Evolutionary conservation across 2,329 filamentous ascomycete species (phyloP).

Genomic region (Trichothecium sympodiale): DNA sequence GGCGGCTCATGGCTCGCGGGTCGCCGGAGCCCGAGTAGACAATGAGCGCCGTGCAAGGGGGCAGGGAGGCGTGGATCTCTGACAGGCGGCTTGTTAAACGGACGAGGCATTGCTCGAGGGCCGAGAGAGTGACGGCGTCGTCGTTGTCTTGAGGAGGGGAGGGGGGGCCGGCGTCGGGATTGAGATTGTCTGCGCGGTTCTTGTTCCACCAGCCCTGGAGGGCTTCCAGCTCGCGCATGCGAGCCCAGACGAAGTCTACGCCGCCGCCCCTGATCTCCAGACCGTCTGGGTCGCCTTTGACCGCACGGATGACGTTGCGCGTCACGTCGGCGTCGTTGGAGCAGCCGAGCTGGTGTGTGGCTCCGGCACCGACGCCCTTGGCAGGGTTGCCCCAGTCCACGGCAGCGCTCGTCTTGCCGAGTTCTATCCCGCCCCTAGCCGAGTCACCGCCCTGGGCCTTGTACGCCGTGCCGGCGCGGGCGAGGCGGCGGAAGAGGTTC

Average conservation of each 20-base stretch:
- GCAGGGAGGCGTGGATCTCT: slow-evolving; percentile 45
- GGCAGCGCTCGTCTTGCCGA: slow-evolving; percentile 58
- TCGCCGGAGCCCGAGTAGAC: slow-evolving; percentile 57
- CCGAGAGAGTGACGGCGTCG: slow-evolving; percentile 11
- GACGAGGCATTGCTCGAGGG: slow-evolving; percentile 34
- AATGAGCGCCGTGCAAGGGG: slow-evolving; percentile 54
- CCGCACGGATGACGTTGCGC: slow-evolving; percentile 43
- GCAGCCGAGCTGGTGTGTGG: slow-evolving; percentile 46
- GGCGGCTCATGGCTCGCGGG: slow-evolving; percentile 52
- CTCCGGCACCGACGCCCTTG: slow-evolving; percentile 44
- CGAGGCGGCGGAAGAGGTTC: slow-evolving; percentile 78
- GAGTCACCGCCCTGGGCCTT: slow-evolving; percentile 47
- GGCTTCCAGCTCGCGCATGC: slow-evolving; percentile 54
- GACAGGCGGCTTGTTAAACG: slow-evolving; percentile 37
- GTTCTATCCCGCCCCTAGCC: slow-evolving; percentile 42
- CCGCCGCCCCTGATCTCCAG: slow-evolving; percentile 46
- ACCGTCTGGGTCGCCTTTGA: slow-evolving; percentile 46
- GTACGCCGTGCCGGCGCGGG: slow-evolving; percentile 49
- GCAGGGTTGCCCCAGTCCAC: slow-evolving; percentile 82
- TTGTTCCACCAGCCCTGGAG: slow-evolving; percentile 58
- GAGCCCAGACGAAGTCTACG: slow-evolving; percentile 57
- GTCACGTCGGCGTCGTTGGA: slow-evolving; percentile 48
- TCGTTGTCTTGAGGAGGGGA: slow-evolving; percentile 6
- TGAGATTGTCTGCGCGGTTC: slow-evolving; percentile 30
- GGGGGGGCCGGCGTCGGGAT: slow-evolving; percentile 23